A percentile compares a stretch with the other conserved stretches of the same genome.
Conservation (phyloP, 1,284 basidiomycete species). For the Rhodotorula sp. region DNA sequence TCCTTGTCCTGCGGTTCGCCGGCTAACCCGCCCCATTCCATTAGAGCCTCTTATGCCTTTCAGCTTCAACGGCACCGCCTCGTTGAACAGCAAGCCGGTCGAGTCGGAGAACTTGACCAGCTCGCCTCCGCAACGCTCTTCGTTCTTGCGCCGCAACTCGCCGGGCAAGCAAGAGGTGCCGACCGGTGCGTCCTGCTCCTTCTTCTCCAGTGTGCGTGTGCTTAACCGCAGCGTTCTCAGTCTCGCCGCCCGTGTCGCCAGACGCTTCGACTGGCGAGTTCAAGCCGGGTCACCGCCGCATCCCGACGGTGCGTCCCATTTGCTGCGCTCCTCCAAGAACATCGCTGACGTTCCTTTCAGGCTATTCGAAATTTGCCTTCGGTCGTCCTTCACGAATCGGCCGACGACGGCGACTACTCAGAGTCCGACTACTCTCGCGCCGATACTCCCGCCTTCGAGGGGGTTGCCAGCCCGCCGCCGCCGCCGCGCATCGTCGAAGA, state of each 20-base stretch:
- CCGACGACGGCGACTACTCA: conserved; percentile 19
- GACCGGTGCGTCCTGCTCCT: not conserved
- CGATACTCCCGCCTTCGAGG: conserved; percentile 9
- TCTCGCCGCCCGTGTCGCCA: not conserved
- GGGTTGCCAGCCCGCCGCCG: conserved; percentile 25
- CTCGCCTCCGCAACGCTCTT: not conserved
- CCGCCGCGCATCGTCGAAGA: conserved; percentile 22
- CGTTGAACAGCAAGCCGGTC: not conserved
- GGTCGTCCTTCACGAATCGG: conserved; percentile 28
- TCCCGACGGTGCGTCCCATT: conserved; percentile 21
- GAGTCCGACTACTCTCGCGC: conserved; percentile 10
- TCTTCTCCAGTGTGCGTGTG: no score
- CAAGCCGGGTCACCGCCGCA: conserved; percentile 31
- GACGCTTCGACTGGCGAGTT: not conserved
- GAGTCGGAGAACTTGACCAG: no score
- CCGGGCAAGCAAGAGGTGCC: not conserved
- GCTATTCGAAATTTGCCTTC: conserved; percentile 33
- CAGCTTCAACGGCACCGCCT: not conserved
- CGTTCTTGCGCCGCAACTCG: not conserved
- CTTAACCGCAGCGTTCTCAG: not conserved
- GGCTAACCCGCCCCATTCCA: not conserved
- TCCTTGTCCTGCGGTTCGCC: not conserved
- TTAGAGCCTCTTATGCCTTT: not conserved
- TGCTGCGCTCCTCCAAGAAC: not conserved
- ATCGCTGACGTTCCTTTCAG: not conserved